A percentile compares a stretch with the other conserved stretches of the same genome.
Conservation (phyloP, 2,329 filamentous ascomycete genomes). For the Sporothrix pallida region DNA sequence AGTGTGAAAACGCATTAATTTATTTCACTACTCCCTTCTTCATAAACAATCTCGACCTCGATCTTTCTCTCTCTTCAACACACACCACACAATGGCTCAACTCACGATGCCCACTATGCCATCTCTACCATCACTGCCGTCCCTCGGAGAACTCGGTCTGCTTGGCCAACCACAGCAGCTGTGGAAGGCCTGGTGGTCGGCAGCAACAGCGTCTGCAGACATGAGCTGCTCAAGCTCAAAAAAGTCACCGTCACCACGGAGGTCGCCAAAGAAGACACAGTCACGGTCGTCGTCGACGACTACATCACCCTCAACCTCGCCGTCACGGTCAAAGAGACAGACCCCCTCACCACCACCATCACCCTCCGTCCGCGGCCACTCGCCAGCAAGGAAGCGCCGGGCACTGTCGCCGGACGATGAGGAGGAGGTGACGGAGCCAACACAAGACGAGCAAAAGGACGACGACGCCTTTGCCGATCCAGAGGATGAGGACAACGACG, state of each 20-base stretch:
- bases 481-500: background rate
- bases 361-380: background rate
- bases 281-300: background rate
- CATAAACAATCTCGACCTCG: background rate
- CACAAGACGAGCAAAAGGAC: background rate
- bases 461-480: background rate
- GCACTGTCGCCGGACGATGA: constrained; percentile 21
- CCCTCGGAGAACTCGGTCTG: constrained; percentile 35
- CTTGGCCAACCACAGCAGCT: constrained; percentile 26
- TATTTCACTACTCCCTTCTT: background rate
- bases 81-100: background rate
- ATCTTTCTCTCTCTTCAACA: background rate
- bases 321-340: background rate
- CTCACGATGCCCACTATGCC: background rate
- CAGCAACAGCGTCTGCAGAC: constrained; percentile 5
- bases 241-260: too few species aligned
- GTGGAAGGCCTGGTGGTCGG: constrained; percentile 29
- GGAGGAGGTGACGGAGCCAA: too few species aligned
- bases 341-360: background rate
- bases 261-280: background rate
- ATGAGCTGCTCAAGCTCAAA: background rate
- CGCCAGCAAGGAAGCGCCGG: constrained; percentile 27
- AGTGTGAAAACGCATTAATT: background rate
- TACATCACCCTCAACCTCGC: background rate
- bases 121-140: constrained; percentile 28